Evolutionary conservation across 768 basidiomycete species (phyloP), one percentile per base, ranked within the genome.

Genomic region (Suillus lakei): DNA sequence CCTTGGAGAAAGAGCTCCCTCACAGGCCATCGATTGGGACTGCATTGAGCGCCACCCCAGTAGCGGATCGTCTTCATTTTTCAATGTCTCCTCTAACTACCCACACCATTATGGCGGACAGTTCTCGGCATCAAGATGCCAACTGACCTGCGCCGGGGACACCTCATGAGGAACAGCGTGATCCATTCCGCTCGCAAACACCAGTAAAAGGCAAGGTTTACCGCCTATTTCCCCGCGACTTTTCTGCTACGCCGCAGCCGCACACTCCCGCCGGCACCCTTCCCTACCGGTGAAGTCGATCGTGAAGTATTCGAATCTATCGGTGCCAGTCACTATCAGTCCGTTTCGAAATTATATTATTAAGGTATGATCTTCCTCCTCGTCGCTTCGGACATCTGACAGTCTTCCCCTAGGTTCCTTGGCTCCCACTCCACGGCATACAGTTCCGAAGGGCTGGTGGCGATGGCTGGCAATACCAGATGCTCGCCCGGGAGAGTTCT

Each of bases 391-490:
- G 26, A 61, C 26, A 36, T 41, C 60, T 63, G 62, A 69, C 54
- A 63, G 2, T 63, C 43, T 36, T 66, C 38, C 51, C 71, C 0
- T 71, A 96, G 96, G 93, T 98, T 3, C 95, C 95, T 53, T 94
- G 90, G 89, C 80, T 98, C 58, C 95, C 95, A 3, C 79, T 99
- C 23, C 93, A 98, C 77, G 96, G 97, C 3, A 91, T 99, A 53
- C 97, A 99, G 73, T 99, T 98, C 81, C 88, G 97, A 56, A 85
- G 97, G 66, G 86, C 90, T 1, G 87, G 92, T 32, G 96, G 96
- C 1, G 93, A 97, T 69, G 93, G 91, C 0, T 98, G 96, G 96
- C 95, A 98, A 78, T 98, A 99, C 77, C 95, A 96, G 75, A 95
- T 95, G 93, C 85, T 99, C 46, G 96, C 93, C 28, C 85, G 93